These are phyloP conservation scores for Xylogone sp. DNA, from an alignment of 2,329 filamentous ascomycete species.

Conservation along the genomic window DNA sequence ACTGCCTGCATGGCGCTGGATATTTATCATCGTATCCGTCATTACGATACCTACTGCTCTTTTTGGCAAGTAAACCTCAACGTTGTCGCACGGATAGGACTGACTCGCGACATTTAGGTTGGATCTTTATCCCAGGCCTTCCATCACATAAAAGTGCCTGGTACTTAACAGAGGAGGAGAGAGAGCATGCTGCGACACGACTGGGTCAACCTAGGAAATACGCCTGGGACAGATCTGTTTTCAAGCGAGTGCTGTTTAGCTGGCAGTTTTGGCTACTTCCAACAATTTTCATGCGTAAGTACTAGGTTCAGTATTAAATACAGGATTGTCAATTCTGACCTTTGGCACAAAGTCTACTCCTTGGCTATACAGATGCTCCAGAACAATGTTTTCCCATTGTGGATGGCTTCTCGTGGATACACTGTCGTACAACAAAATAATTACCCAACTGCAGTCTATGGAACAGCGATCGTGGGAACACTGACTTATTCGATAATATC, in stretches of 20 bases:
- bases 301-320: background rate
- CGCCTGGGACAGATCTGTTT: constrained; percentile 10
- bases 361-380: constrained; percentile 37
- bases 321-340: background rate
- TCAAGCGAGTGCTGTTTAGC: constrained; percentile 25
- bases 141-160: constrained; percentile 37
- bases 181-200: constrained; percentile 32
- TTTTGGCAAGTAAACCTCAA: constrained; percentile 27
- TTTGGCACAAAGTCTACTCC: constrained; percentile 33
- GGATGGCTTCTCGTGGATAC: constrained; percentile 41
- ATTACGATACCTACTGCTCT: constrained; percentile 38
- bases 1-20: constrained; percentile 38
- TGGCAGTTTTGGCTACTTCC: constrained; percentile 44
- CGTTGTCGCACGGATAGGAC: background rate
- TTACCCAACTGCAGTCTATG: constrained; percentile 39
- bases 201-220: constrained; percentile 27
- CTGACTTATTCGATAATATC: constrained; percentile 37
- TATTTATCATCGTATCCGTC: constrained; percentile 39
- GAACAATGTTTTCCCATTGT: constrained; percentile 42
- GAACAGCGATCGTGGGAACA: constrained; percentile 37
- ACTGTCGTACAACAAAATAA: constrained; percentile 40
- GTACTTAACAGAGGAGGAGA: constrained; percentile 33
- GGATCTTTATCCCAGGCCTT: constrained; percentile 40
- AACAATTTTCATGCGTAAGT: constrained; percentile 40
- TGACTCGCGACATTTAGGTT: constrained; percentile 24